Base-by-base conservation (phyloP, 2,329 filamentous ascomycete genomes). In the Cryphonectria naterciae region DNA sequence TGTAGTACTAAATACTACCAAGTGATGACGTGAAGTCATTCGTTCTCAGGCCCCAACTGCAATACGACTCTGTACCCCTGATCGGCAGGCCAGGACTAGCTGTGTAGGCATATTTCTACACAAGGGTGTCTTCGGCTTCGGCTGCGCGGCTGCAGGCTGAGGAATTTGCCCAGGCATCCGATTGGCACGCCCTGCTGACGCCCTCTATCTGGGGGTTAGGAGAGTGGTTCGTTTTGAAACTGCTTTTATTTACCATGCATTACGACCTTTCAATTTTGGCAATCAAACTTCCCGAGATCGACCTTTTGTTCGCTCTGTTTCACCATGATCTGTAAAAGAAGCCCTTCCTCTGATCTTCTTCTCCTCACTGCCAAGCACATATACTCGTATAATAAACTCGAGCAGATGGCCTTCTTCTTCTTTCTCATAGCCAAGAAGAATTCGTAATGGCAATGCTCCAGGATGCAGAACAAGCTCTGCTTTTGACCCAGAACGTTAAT, bases 81-180 rank as follows among this genome's bases (percentile, higher is more conserved):
- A 71, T 71, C 70, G 67, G 49, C 67, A 69, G 67, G 35, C 67
- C 64, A 63, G 69, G 70, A 41, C 67, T 32, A 63, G 58, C 56
- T 52, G 32, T 68, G 56, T 65, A 62, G 62, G 65, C 69, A 49
- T 63, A 66, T 56, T 56, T 63, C n/a, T 7, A 22, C 63, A 8
- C 49, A 61, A 25, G 39, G 56, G 22, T 7, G 1, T n/a, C 62
- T 28, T 63, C 39, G n/a, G 52, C 49, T 61, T 39, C 32, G 58
- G 58, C 19, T 61, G 22, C 35, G 19, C 58, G 58, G 58, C 32
- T 64, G 41, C 61, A 32, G 64, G 68, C 68, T 70, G 68, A 67
- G 39, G 67, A 70, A 37, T 58, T 35, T 65, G 68, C 68, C 68
- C 54, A 67, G n/a, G 41, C 68, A 70, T 67, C 64, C 43, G 60